Evolutionary conservation across 345 rosid genomes (phyloP).

Genomic region (Linum usitatissimum): DNA sequence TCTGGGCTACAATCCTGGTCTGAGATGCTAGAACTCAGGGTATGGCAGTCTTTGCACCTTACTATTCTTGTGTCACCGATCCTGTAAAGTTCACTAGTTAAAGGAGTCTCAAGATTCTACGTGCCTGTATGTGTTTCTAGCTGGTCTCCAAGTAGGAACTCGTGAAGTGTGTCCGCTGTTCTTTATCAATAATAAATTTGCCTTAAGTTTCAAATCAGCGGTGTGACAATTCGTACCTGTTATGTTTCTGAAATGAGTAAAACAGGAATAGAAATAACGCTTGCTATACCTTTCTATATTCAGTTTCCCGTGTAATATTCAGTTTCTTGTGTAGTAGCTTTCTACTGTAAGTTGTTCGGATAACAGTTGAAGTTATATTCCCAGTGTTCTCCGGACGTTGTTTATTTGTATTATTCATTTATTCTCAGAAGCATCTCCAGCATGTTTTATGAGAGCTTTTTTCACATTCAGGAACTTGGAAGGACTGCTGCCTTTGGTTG

Average conservation of each 20-base stretch:
- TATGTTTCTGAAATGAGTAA: too few relatives aligned
- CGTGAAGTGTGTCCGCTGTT: background rate
- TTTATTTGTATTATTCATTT: too few relatives aligned
- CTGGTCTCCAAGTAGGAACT: background rate
- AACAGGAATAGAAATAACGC: background rate
- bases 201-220: too few relatives aligned
- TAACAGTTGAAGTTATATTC: background rate
- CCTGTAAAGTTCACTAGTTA: background rate
- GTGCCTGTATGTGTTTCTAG: background rate
- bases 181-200: background rate
- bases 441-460: background rate
- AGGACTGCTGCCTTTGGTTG: slow-evolving; percentile 39
- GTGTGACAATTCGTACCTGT: too few relatives aligned
- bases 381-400: background rate
- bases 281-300: background rate
- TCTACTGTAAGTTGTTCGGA: background rate
- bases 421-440: background rate
- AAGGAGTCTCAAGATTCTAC: background rate
- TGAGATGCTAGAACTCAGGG: slow-evolving; percentile 41
- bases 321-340: background rate
- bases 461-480: slow-evolving; percentile 42
- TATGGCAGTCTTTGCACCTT: slow-evolving; percentile 16
- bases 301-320: too few relatives aligned
- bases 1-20: slow-evolving; percentile 33
- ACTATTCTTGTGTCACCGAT: background rate